Evolutionary conservation across 2,329 filamentous ascomycete genomes (phyloP), one percentile per base, ranked within the genome.

Genomic region (Pseudofabraea citricarpa): DNA sequence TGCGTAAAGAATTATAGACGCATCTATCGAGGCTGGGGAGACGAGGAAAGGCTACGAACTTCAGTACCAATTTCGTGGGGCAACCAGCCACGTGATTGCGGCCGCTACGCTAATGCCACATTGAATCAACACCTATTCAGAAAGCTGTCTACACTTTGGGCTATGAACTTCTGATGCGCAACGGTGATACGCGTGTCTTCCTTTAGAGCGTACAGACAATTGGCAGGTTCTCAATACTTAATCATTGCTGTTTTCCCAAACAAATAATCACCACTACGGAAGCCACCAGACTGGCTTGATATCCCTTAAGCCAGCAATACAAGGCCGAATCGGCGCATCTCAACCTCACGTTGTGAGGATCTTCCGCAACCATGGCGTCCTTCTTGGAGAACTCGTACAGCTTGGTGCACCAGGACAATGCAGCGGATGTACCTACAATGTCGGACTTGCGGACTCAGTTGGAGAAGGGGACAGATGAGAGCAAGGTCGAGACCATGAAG

Each of bases 321-420:
- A 50, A 35, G 39, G 41, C 45, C 41, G 45, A 50, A 47, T 53
- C 47, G 46, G 47, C 45, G 51, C 47, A 52, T 47, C 43, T 53
- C 51, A 48, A 45, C 40, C 43, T 35, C 35, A 40, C 43, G 41
- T 41, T 36, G 40, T 40, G 46, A 39, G 35, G 21, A 21, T 21
- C 37, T 37, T 45, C 42, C 49, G 58, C 64, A 77, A 85, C 56
- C 69, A 98, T 97, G 91, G 85, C 91, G 71, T 85, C 86, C 56
- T 97, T 95, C 67, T 79, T 97, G 52, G 93, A 98, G 66, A 86
- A 87, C 67, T 80, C 93, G 54, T 98, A 97, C 78, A 96, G 89
- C 70, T 72, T 98, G 71, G 89, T 98, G 70, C 90, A 96, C 69
- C 83, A 93, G 79, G 93, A 98, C 80, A 97, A 96, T 76, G 79